phyloP scores from a whole-genome alignment of 75 land plant genomes.

The Sequoiadendron giganteum region DNA sequence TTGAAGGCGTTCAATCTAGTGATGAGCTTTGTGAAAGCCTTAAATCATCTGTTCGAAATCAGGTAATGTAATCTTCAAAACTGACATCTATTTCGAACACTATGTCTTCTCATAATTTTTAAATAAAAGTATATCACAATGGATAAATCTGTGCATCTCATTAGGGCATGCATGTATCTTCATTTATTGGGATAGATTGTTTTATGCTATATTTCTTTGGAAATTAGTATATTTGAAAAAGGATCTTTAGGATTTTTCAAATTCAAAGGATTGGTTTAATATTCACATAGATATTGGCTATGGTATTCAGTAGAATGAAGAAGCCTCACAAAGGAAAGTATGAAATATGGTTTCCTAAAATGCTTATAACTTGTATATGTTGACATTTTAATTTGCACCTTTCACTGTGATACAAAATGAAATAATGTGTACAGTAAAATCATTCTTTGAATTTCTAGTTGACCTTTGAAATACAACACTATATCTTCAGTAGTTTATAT shows the following conservation, averaged over 20 bases:
- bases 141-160: not conserved
- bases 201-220: not conserved
- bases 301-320: not conserved
- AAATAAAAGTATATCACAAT: not conserved
- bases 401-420: no score
- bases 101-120: not conserved
- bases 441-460: no score
- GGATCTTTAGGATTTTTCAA: not conserved
- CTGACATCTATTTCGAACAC: no score
- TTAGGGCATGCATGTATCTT: not conserved
- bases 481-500: no score
- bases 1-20: slow-evolving; percentile 81
- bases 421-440: no score
- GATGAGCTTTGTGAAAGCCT: slow-evolving; percentile 78
- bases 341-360: not conserved
- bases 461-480: no score
- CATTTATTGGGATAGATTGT: not conserved
- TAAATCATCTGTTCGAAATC: slow-evolving; percentile 58
- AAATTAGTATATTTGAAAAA: not conserved
- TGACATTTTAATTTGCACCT: not conserved
- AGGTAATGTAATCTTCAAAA: slow-evolving; percentile 40
- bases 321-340: not conserved
- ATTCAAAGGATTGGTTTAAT: not conserved
- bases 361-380: not conserved
- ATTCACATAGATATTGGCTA: not conserved